Evolutionary conservation across 352 stramenopile genomes (phyloP), one percentile per base, ranked within the genome.

Genomic region (Pythium phragmitis): DNA sequence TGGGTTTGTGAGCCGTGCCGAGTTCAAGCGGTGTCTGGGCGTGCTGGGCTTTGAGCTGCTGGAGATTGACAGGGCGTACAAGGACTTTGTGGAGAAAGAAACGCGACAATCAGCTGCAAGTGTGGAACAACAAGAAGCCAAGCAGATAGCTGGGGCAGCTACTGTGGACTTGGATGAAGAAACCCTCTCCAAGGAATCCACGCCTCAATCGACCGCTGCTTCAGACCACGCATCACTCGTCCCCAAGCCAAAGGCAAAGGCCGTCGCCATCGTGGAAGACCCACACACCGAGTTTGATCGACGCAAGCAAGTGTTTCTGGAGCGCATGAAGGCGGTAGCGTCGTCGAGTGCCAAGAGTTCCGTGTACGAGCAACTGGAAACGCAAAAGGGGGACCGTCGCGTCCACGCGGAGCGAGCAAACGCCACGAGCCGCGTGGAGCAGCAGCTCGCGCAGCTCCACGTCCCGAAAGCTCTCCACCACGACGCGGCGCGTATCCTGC

Each of bases 251-350:
- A 33, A 52, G 14, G 26, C 5, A 34, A 52, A 6, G 34, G 11
- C 34, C 6, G 30, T 39, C 53, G 41, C 28, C 23, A 28, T 14
- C 2, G 28, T 21, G 17, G 13, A 53, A 2, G 63, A 69, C 21
- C 23, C 63, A 17, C 63, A 49, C 7, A 61, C 42, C 2, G 85
- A 94, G 54, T 94, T 92, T 52, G 73, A 89, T 46, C 73, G 78
- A 28, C 72, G 85, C 17, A 92, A 91, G 43, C 72, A 89, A 61
- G 60, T 80, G 28, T 94, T 94, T 49, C 60, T 75, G 45, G 75
- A 94, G 30, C 76, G 85, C 61, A 92, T 92, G 69, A 91, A 92
- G 52, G 68, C 76, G 14, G 87, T 92, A 34, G 82, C 79, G 2
- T 78, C 76, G 1, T 58, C 73, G 4, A 92, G 82, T 50, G 84